Conservation (phyloP, 768 basidiomycete genomes). For the Phlebiopsis gigantea region DNA sequence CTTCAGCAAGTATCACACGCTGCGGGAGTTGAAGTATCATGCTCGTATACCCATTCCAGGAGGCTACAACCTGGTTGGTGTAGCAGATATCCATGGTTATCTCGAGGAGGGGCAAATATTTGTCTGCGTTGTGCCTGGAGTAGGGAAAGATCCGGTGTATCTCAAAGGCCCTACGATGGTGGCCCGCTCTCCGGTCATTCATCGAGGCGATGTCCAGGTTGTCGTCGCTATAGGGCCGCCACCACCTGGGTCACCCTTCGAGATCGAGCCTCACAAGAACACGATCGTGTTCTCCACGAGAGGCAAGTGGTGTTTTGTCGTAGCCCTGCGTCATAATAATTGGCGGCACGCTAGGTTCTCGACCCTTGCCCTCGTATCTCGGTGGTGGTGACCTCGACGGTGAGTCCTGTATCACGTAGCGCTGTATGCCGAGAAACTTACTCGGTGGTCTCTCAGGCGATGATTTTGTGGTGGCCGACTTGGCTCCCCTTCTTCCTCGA, state of each 20-base stretch:
- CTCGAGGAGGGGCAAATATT: slow-evolving; percentile 52
- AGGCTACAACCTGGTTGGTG: slow-evolving; percentile 60
- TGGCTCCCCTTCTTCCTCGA: slow-evolving; percentile 20
- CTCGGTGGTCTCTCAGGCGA: slow-evolving; percentile 4
- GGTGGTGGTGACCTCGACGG: slow-evolving; percentile 74
- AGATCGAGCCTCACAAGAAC: slow-evolving; percentile 46
- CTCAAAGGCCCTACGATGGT: slow-evolving; percentile 50
- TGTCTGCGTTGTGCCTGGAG: slow-evolving; percentile 36
- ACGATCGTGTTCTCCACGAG: slow-evolving; percentile 59
- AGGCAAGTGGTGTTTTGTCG: slow-evolving; percentile 30
- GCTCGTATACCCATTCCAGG: slow-evolving; percentile 58
- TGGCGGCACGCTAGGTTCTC: slow-evolving; percentile 33
- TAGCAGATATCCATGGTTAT: slow-evolving; percentile 54
- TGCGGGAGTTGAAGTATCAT: slow-evolving; percentile 51
- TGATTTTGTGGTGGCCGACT: slow-evolving; percentile 7
- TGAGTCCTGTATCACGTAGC: slow-evolving; percentile 26
- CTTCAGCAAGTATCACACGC: slow-evolving; percentile 47
- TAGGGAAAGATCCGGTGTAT: slow-evolving; percentile 30
- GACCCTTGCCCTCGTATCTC: slow-evolving; percentile 57
- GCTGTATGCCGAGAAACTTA: slow-evolving; percentile 41
- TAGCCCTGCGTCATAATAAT: background rate
- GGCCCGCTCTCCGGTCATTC: slow-evolving; percentile 63
- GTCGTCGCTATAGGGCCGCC: slow-evolving; percentile 57
- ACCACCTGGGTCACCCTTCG: slow-evolving; percentile 47
- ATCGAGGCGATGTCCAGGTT: slow-evolving; percentile 63